Evolutionary conservation across 441 rosid genomes (phyloP).

Genomic region (Kokia cookei): DNA sequence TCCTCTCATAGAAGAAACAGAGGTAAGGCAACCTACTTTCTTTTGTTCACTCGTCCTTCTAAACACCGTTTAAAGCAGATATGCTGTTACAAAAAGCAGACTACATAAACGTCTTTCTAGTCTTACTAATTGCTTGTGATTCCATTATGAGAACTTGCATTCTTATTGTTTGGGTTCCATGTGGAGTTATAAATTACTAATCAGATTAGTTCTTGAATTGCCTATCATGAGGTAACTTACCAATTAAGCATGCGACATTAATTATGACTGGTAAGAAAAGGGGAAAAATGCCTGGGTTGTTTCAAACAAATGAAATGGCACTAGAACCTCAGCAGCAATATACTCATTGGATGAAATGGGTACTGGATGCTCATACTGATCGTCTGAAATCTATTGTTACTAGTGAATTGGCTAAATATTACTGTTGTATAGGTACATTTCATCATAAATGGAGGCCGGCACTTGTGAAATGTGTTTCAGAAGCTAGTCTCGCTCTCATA

Average conservation of each 20-base stretch:
- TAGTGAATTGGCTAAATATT: not conserved
- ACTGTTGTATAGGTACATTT: not conserved
- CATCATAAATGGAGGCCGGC: not conserved
- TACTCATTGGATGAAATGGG: not conserved
- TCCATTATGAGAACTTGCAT: not conserved
- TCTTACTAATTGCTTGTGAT: not conserved
- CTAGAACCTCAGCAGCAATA: not conserved
- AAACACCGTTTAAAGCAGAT: not conserved
- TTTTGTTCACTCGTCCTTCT: not conserved
- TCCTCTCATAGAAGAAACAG: not conserved
- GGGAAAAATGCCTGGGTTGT: not conserved
- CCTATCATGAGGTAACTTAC: not conserved
- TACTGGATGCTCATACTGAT: not conserved
- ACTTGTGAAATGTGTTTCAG: not conserved
- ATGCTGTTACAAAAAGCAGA: not conserved
- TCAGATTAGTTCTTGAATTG: not conserved
- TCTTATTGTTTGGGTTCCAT: not conserved
- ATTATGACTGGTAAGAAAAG: not conserved
- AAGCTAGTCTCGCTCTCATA: not conserved
- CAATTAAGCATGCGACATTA: not conserved
- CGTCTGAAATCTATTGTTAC: not conserved
- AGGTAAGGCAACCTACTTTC: slow-evolving; percentile 11
- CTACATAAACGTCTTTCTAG: not conserved
- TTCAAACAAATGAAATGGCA: not conserved
- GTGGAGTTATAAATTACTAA: not conserved